phyloP scores from a whole-genome alignment of 139 green algal genomes.

The Coelastrella sp. region DNA sequence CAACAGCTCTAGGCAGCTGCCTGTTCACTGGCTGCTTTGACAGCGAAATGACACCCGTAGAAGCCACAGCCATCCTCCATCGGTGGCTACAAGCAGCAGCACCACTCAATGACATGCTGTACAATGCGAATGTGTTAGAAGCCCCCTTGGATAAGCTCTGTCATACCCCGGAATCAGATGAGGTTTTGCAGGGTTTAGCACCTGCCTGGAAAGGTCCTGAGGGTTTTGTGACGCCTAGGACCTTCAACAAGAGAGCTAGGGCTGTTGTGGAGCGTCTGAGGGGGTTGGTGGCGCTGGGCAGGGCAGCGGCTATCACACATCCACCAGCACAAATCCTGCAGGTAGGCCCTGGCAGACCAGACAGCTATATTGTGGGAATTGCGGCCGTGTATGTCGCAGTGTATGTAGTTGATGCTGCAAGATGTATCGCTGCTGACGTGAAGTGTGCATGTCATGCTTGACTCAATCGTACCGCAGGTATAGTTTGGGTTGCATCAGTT shows the following conservation, averaged over 20 bases:
- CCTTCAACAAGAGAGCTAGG: neutral
- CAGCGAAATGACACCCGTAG: neutral
- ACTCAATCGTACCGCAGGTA: too few species aligned
- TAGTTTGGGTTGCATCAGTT: too few species aligned
- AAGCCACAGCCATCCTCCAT: neutral
- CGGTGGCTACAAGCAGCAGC: conserved; percentile 32
- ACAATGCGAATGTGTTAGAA: neutral
- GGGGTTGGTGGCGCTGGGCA: conserved; percentile 22
- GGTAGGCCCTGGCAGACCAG: neutral
- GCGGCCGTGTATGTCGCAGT: neutral
- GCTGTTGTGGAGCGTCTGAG: conserved; percentile 11
- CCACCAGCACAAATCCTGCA: neutral
- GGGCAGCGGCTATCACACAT: neutral
- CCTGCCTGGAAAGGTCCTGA: neutral
- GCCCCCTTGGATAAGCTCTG: neutral
- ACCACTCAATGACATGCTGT: neutral
- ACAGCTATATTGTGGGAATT: neutral
- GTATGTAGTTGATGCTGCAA: neutral
- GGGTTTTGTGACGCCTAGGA: neutral
- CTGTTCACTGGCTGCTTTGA: neutral
- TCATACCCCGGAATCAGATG: neutral
- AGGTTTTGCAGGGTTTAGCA: neutral
- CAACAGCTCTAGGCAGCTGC: conserved; percentile 7
- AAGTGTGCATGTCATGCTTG: too few species aligned
- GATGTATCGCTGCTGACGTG: too few species aligned